phyloP scores from a whole-genome alignment of 2,329 filamentous ascomycete species.

The Cucurbitaria berberidis region DNA sequence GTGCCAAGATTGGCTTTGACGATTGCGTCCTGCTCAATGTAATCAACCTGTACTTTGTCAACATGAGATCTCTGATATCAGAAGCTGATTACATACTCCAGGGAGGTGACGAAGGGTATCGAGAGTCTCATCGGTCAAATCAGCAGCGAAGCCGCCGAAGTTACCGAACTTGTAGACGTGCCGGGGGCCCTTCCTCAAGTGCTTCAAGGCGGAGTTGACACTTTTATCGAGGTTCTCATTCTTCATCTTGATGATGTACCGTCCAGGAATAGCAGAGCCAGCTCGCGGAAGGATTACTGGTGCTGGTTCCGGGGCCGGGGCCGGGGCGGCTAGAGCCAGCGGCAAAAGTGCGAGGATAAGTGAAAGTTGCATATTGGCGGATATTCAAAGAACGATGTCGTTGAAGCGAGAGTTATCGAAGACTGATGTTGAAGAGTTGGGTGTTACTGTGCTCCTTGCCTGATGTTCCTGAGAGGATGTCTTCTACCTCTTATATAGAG shows the following conservation, averaged over 20 bases:
- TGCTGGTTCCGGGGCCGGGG: slow-evolving; percentile 24
- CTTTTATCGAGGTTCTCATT: slow-evolving; percentile 36
- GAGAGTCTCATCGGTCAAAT: slow-evolving; percentile 41
- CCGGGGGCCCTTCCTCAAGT: slow-evolving; percentile 34
- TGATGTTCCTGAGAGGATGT: slow-evolving; percentile 20
- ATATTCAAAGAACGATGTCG: slow-evolving; percentile 14
- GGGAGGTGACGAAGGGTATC: slow-evolving; percentile 36
- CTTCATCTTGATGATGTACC: slow-evolving; percentile 57
- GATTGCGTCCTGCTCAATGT: slow-evolving; percentile 50
- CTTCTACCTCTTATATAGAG: slow-evolving; percentile 40
- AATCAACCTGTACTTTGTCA: slow-evolving; percentile 40
- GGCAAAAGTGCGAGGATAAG: slow-evolving; percentile 48
- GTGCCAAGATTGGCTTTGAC: slow-evolving; percentile 39
- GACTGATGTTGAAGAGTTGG: slow-evolving; percentile 26
- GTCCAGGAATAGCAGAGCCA: slow-evolving; percentile 48
- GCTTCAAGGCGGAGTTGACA: slow-evolving; percentile 36
- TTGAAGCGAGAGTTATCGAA: slow-evolving; percentile 18
- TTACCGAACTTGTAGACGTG: slow-evolving; percentile 48
- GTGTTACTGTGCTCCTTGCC: slow-evolving; percentile 36
- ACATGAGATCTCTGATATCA: background rate
- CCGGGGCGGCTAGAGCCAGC: slow-evolving; percentile 40
- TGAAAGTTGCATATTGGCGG: slow-evolving; percentile 49
- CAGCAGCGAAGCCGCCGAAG: slow-evolving; percentile 50
- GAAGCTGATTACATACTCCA: slow-evolving; percentile 26
- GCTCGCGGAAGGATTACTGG: slow-evolving; percentile 49